Evolutionary conservation across 768 basidiomycete genomes (phyloP).

Genomic region (Leccinum fibrillosum): DNA sequence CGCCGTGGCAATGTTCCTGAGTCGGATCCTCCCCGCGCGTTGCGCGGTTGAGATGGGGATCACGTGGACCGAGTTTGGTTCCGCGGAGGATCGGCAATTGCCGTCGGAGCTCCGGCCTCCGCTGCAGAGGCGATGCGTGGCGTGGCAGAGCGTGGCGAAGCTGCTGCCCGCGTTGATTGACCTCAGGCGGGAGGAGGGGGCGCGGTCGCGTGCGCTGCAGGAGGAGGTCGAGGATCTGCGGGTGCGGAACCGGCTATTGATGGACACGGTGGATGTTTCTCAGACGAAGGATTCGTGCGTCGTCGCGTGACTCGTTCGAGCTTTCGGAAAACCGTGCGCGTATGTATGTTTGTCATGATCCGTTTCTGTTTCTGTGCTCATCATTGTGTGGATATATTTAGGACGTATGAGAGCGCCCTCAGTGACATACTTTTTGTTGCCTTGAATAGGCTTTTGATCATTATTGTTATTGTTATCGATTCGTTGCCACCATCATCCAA

Average conservation of each 20-base stretch:
- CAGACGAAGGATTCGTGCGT: slow-evolving; percentile 29
- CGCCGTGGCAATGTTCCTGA: slow-evolving; percentile 50
- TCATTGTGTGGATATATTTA: background rate
- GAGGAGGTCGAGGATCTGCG: slow-evolving; percentile 50
- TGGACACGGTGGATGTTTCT: slow-evolving; percentile 28
- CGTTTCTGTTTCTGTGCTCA: background rate
- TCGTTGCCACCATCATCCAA: background rate
- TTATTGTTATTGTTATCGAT: background rate
- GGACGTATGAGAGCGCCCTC: background rate
- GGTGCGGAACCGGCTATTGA: slow-evolving; percentile 42
- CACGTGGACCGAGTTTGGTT: slow-evolving; percentile 40
- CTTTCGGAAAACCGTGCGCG: background rate
- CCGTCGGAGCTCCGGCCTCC: background rate
- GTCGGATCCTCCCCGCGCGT: slow-evolving; percentile 44
- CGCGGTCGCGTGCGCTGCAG: slow-evolving; percentile 35
- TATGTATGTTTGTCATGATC: background rate
- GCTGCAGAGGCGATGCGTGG: slow-evolving; percentile 24
- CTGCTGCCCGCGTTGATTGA: slow-evolving; percentile 43
- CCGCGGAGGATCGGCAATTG: slow-evolving; percentile 12
- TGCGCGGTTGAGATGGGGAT: slow-evolving; percentile 45
- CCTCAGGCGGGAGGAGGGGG: slow-evolving; percentile 43
- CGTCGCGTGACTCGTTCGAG: slow-evolving; percentile 16
- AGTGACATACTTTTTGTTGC: background rate
- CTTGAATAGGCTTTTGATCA: background rate
- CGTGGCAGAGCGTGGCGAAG: slow-evolving; percentile 43